Conservation (phyloP, 1,139 yeast species). For the Candida tropicalis region DNA sequence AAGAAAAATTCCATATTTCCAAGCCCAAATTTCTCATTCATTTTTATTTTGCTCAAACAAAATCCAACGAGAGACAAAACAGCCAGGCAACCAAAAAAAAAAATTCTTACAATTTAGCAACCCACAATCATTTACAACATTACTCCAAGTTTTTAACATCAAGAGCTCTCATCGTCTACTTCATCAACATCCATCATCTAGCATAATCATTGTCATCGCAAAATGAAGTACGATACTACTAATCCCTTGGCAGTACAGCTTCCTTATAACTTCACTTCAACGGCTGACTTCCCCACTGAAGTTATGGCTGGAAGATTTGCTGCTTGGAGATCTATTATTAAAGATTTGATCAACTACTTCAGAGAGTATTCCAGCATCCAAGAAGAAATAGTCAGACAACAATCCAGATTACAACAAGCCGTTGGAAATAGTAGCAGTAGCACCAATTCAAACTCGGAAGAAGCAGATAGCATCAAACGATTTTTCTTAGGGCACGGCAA, state of each 20-base stretch:
- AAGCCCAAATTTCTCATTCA: no score
- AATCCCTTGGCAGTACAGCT: slow-evolving; percentile 43
- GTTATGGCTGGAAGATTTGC: slow-evolving; percentile 79
- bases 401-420: slow-evolving; percentile 78
- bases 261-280: slow-evolving; percentile 36
- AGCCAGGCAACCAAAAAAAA: no score
- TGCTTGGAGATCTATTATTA: slow-evolving; percentile 83
- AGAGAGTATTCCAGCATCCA: slow-evolving; percentile 82
- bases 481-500: slow-evolving; percentile 75
- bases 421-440: slow-evolving; percentile 35
- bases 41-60: neutral
- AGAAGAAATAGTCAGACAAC: slow-evolving; percentile 86
- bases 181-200: neutral
- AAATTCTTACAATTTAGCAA: neutral
- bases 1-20: neutral
- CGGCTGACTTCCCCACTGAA: slow-evolving; percentile 71
- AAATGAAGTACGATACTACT: slow-evolving; percentile 18
- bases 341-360: slow-evolving; percentile 72
- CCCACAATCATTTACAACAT: no score
- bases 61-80: no score
- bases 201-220: neutral
- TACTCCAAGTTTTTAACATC: no score
- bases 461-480: slow-evolving; percentile 33
- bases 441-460: slow-evolving; percentile 13
- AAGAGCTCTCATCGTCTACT: neutral